These are phyloP conservation scores for Lactuca saligna DNA, from an alignment of 129 eudicot genomes.

Conservation along the genomic window DNA sequence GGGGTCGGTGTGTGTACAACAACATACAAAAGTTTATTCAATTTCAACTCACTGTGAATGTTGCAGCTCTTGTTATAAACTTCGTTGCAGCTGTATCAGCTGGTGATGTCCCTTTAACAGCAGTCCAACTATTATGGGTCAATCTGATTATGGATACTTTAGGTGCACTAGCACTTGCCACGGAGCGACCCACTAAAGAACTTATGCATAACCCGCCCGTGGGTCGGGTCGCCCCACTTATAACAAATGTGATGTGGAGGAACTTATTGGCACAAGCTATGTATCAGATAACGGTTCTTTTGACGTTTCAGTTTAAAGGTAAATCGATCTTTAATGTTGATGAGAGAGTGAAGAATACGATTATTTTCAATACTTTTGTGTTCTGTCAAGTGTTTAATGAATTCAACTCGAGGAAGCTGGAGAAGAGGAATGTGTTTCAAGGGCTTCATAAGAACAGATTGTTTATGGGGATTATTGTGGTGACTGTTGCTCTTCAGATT, in stretches of 20 bases:
- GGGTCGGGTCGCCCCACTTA: slow-evolving; percentile 71
- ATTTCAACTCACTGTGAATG: slow-evolving; percentile 78
- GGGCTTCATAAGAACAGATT: slow-evolving; percentile 58
- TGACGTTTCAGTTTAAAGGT: slow-evolving; percentile 67
- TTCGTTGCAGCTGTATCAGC: slow-evolving; percentile 79
- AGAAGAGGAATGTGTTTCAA: slow-evolving; percentile 68
- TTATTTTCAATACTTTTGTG: slow-evolving; percentile 80
- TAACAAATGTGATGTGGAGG: slow-evolving; percentile 91
- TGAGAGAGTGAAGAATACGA: slow-evolving; percentile 57
- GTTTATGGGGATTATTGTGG: slow-evolving; percentile 63
- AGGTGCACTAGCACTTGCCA: slow-evolving; percentile 85
- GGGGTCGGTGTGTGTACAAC: slow-evolving; percentile 86
- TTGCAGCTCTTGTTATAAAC: slow-evolving; percentile 91
- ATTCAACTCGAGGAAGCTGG: slow-evolving; percentile 73
- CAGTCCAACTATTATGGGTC: slow-evolving; percentile 83
- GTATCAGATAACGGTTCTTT: slow-evolving; percentile 61
- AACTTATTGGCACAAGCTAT: slow-evolving; percentile 67
- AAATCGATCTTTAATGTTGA: slow-evolving; percentile 51
- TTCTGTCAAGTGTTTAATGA: slow-evolving; percentile 88
- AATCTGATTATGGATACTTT: slow-evolving; percentile 82
- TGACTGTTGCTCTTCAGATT: slow-evolving; percentile 65
- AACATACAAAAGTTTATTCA: slow-evolving; percentile 87
- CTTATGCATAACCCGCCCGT: slow-evolving; percentile 77
- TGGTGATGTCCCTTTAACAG: slow-evolving; percentile 76
- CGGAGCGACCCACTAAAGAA: slow-evolving; percentile 70